These are phyloP conservation scores for Aspergillus ochraceus DNA, from an alignment of 2,329 filamentous ascomycete genomes.

Conservation along the genomic window DNA sequence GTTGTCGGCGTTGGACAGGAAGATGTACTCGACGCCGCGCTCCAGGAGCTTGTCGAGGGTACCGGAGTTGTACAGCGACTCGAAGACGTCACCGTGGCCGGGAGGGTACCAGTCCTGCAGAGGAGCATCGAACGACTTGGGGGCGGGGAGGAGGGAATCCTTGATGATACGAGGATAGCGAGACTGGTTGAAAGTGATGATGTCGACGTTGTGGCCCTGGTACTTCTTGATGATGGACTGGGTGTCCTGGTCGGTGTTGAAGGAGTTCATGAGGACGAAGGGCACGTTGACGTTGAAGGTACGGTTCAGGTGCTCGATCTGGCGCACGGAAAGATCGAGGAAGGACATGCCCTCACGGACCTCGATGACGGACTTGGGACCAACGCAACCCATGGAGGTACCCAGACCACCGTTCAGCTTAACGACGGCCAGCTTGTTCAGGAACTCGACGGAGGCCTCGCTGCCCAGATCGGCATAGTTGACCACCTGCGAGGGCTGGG, in stretches of 20 bases:
- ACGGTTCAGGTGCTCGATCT: slow-evolving; percentile 99
- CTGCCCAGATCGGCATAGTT: slow-evolving; percentile 90
- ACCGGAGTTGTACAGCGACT: slow-evolving; percentile 98
- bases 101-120: slow-evolving; percentile 99
- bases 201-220: slow-evolving; percentile 99
- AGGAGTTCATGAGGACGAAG: slow-evolving; percentile 99
- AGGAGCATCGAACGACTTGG: slow-evolving; percentile 81
- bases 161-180: slow-evolving; percentile 97
- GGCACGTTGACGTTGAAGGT: slow-evolving; percentile 97
- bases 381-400: slow-evolving; percentile 99
- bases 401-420: slow-evolving; percentile 99
- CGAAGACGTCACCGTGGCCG: slow-evolving; percentile 98
- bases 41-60: slow-evolving; percentile 95
- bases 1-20: slow-evolving; percentile 99
- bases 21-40: slow-evolving; percentile 94
- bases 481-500: slow-evolving; percentile 89
- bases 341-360: slow-evolving; percentile 99
- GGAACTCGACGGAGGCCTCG: slow-evolving; percentile 86
- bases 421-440: slow-evolving; percentile 95
- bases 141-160: slow-evolving; percentile 94
- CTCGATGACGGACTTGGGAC: slow-evolving; percentile 98
- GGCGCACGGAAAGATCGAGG: slow-evolving; percentile 95
- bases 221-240: slow-evolving; percentile 99
- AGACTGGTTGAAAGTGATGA: slow-evolving; percentile 99
- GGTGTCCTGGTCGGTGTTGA: slow-evolving; percentile 99